These are phyloP conservation scores for Byssothecium circinans DNA, from an alignment of 2,329 filamentous ascomycete species.

Conservation along the genomic window DNA sequence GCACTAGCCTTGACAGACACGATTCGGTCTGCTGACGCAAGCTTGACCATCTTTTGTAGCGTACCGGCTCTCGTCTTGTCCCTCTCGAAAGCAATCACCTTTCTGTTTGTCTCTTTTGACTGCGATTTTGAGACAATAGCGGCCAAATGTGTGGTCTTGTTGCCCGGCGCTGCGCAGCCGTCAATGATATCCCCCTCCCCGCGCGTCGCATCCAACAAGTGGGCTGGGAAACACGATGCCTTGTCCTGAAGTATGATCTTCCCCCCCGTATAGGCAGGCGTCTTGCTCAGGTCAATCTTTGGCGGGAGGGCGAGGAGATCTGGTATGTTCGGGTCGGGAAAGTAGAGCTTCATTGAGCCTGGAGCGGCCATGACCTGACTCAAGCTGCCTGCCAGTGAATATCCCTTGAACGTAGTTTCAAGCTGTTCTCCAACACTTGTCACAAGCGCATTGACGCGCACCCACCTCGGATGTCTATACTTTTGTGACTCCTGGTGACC, in stretches of 20 bases:
- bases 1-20: conserved; percentile 72
- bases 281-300: conserved; percentile 70
- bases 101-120: conserved; percentile 34
- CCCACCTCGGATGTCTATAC: conserved; percentile 78
- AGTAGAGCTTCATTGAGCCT: conserved; percentile 55
- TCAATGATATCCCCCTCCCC: conserved; percentile 81
- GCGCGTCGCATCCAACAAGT: conserved; percentile 70
- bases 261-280: conserved; percentile 72
- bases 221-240: conserved; percentile 94
- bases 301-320: conserved; percentile 79
- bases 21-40: conserved; percentile 68
- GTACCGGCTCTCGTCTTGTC: conserved; percentile 71
- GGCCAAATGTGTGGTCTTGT: conserved; percentile 94
- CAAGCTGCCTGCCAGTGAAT: conserved; percentile 59
- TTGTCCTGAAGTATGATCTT: conserved; percentile 92
- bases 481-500: conserved; percentile 44
- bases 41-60: conserved; percentile 79
- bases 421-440: conserved; percentile 72
- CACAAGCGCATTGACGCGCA: conserved; percentile 80
- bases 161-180: conserved; percentile 90
- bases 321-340: conserved; percentile 79
- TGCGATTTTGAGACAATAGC: conserved; percentile 63
- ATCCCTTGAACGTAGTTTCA: conserved; percentile 70
- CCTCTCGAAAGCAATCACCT: conserved; percentile 79
- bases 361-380: conserved; percentile 55